Conservation (phyloP, 169 alveolate genomes). For the Plasmodium sp. region DNA sequence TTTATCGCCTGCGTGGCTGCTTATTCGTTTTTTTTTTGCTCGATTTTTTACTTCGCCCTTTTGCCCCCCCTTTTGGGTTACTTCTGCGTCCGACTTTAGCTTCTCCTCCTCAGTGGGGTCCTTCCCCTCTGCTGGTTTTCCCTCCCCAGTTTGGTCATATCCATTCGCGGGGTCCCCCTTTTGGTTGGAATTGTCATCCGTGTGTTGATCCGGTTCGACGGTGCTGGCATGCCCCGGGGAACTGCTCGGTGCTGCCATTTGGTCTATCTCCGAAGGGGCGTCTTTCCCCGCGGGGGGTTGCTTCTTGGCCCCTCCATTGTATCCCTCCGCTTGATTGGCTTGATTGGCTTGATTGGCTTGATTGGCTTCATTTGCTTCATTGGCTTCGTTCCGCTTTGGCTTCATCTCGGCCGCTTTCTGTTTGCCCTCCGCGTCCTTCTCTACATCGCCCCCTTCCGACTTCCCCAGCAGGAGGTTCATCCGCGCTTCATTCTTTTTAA, state of each 20-base stretch:
- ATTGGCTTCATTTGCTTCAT: neutral
- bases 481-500: conserved; percentile 59
- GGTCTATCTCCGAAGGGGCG: neutral
- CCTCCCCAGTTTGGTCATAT: neutral
- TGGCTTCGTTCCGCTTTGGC: neutral
- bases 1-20: neutral
- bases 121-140: neutral
- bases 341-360: too few relatives aligned
- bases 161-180: neutral
- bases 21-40: neutral
- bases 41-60: neutral
- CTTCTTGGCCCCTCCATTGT: neutral
- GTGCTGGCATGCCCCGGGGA: neutral
- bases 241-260: neutral
- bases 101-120: neutral
- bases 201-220: neutral
- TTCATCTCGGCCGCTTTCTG: neutral
- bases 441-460: neutral
- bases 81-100: neutral
- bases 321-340: neutral
- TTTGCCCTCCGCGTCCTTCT: neutral
- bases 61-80: neutral
- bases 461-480: conserved; percentile 48
- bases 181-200: neutral
- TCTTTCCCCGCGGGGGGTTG: neutral